Evolutionary conservation across 345 rosid genomes (phyloP), one percentile per base, ranked within the genome.

Genomic region (Brassica napus): DNA sequence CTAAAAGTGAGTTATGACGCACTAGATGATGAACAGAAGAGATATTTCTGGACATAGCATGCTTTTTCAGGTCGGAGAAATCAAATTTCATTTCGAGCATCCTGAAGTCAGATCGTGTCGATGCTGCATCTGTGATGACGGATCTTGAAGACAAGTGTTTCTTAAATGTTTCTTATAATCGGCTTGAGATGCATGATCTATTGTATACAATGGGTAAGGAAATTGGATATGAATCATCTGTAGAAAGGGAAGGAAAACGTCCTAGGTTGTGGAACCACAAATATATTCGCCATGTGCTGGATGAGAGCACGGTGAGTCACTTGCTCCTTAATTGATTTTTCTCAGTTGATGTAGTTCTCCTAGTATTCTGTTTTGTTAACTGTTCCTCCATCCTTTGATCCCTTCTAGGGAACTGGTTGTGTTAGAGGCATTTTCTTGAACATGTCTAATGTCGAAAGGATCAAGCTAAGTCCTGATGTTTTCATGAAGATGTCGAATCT

Each of bases 21-120:
- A 9, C 24, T 86, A 0, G 62, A 76, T 44, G 73, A 73, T 34
- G 21, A 80, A 9, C 67, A 76, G 31, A 76, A 79, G 77, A 10
- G 10, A 49, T 85, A 1, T 87, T 85, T 77, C 71, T 84, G 3
- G 88, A 85, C 34, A 82, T 87, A 6, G 86, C 86, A 10, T 82
- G 83, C 49, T 82, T 85, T 68, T 84, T 83, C 24, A 79, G 52
- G 0, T 79, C 84, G 0, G 60, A 37, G 1, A 26, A 35, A 9
- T 30, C 4, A 24, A 69, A 83, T 10, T 6, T 8, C 2, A 68
- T 84, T 23, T 7, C 8, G 0, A 37, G 62, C 34, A 76, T 84
- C 1, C 47, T 84, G 4, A 79, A 71, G 0, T 65, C 68, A 28
- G 75, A 76, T 14, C 49, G 65, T 14, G 35, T 14, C 9, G 9